Conservation (phyloP, 2,329 filamentous ascomycete genomes). For the Colletotrichum sp. region DNA sequence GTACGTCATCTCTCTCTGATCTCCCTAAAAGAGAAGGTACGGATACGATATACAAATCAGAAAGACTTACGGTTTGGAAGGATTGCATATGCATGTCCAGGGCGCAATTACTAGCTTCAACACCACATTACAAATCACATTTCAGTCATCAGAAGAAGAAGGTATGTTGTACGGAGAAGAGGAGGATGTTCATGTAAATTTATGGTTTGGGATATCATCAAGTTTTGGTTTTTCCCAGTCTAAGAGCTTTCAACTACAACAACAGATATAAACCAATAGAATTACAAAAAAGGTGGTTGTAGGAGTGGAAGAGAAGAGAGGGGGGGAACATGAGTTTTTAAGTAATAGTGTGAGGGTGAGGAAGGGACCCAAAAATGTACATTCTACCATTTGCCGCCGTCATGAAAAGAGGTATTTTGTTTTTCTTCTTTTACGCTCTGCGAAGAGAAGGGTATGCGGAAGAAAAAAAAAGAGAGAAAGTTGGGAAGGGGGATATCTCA, state of each 20-base stretch:
- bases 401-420: neutral
- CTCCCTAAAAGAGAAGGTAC: neutral
- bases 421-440: neutral
- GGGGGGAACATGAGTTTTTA: neutral
- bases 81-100: neutral
- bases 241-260: conserved; percentile 1
- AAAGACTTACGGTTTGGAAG: neutral
- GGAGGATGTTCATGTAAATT: neutral
- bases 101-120: neutral
- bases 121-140: neutral
- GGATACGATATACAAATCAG: neutral
- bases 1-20: conserved; percentile 4
- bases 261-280: neutral
- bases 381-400: conserved; percentile 11
- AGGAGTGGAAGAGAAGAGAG: neutral
- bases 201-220: neutral
- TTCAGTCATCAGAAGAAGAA: neutral
- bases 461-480: neutral
- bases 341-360: neutral
- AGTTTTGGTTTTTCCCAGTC: neutral
- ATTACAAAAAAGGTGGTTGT: neutral
- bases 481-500: conserved; percentile 11
- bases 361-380: neutral
- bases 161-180: neutral
- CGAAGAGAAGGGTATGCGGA: neutral